Evolutionary conservation across 208 protist species (phyloP), one percentile per base, ranked within the genome.

Genomic region (Trypanosoma lewisi): DNA sequence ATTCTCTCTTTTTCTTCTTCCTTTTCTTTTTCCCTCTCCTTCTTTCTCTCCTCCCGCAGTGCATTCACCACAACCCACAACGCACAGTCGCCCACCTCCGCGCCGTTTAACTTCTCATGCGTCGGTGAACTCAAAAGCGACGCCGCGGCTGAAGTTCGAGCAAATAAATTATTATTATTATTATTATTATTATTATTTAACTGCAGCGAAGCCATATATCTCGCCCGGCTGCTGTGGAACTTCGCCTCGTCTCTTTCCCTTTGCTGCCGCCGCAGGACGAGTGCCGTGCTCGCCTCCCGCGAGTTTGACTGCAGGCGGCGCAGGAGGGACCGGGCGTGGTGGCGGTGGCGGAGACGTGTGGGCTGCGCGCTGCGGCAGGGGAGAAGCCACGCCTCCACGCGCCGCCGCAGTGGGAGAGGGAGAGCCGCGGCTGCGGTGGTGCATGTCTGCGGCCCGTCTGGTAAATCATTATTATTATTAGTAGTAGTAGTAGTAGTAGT

Each of bases 211-310:
- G 50, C 7, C 6, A 53, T 14, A 19, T 36, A 39, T 31, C 31
- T 42, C 16, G 42, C 52, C 16, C 53, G 37, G 8, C 52, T 19
- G 28, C 31, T 58, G 14, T 57, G 44, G 52, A 51, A 68, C 7
- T 21, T n/a, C 25, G 63, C 63, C 19, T 68, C 63, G 25, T 68
- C 27, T 25, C 39, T 1, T 30, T 68, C 63, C 31, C 28, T 51
- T 53, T 68, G 63, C 52, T 58, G 52, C 5, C 63, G 50, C 42
- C 52, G 34, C 30, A 16, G 42, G 5, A 68, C 36, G 36, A 68
- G 34, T n/a, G 45, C 25, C 42, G 59, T 31, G 11, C 52, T 68
- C n/a, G 63, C 53, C 8, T 2, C 16, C 0, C 63, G 63, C 8
- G 52, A 51, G 0, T 50, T 61, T 16, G 52, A 39, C 21, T 39